Base-by-base conservation (phyloP, 768 basidiomycete species). In the Leucosporidium scottii region DNA sequence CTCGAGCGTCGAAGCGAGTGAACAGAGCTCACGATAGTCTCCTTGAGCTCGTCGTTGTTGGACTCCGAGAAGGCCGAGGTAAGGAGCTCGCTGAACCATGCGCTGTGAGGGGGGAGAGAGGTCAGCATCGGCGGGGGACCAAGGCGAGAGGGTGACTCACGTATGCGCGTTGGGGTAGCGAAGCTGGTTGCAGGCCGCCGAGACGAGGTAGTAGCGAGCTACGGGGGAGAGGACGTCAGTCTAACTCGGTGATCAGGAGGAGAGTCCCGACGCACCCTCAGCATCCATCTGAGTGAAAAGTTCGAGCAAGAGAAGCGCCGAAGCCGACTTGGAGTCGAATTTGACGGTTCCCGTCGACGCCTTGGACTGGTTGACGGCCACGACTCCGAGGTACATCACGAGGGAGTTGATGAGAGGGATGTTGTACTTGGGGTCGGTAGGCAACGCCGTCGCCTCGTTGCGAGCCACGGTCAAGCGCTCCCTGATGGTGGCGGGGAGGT, bases 111-210 rank as follows among this genome's bases (percentile, higher is more conserved):
- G 75, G 93, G 96, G 39, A 94, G 94, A 82, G 93, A 97, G 76
- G 94, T 90, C 72, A 98, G 81, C 77, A 51, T 51, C 21, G 25
- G 15, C 23, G 23, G n/a, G 8, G 8, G 21, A 9, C 6, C 7
- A 21, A 51, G 13, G 21, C 21, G n/a, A 12, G 13, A 25, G 25
- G 15, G n/a, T 28, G 27, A n/a, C 36, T 78, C 92, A 89, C 61
- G 94, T 99, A 82, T 98, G 94, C 18, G 94, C 92, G 76, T 93
- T 97, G 44, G 96, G 94, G 83, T 94, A 98, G 75, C 96, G 90
- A 71, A 99, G 82, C 77, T 98, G 94, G 74, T 93, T 84, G 54
- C 91, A 89, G 78, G 94, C 87, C n/a, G 93, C 86, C 74, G 87
- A 91, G 73, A 98, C 81, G 72, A 98, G 83, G 79, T 92, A 89